These are phyloP conservation scores for Rhododendron molle DNA, from an alignment of 148 eudicot genomes.

Conservation along the genomic window DNA sequence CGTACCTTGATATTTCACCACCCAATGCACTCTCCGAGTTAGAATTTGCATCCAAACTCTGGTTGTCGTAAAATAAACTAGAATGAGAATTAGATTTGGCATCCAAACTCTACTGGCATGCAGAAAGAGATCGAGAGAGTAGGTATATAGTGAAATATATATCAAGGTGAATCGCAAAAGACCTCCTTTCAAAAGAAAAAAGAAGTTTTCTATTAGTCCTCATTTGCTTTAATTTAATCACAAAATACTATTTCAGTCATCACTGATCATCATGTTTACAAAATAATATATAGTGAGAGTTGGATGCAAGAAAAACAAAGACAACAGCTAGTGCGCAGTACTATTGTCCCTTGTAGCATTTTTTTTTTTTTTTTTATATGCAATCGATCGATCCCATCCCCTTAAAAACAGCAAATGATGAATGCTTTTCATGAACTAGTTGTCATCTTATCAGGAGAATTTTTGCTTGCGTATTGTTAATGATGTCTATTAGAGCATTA, in stretches of 20 bases:
- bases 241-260: not conserved
- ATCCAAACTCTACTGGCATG: no score
- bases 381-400: not conserved
- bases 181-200: no score
- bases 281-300: not conserved
- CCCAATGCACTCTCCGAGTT: not conserved
- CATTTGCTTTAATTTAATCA: not conserved
- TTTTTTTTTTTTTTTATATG: not conserved
- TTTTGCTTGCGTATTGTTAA: not conserved
- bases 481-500: not conserved
- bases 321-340: not conserved
- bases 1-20: not conserved
- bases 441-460: not conserved
- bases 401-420: not conserved
- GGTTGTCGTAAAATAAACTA: no score
- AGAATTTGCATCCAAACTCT: no score
- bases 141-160: no score
- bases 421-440: not conserved
- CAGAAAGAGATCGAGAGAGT: no score
- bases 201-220: not conserved
- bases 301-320: not conserved
- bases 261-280: not conserved
- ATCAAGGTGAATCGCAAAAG: no score
- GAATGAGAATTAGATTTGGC: no score
- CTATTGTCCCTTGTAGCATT: not conserved